A percentile compares a stretch with the other conserved stretches of the same genome.
phyloP scores from a whole-genome alignment of 352 stramenopile genomes.

The Phytophthora palmivora region DNA sequence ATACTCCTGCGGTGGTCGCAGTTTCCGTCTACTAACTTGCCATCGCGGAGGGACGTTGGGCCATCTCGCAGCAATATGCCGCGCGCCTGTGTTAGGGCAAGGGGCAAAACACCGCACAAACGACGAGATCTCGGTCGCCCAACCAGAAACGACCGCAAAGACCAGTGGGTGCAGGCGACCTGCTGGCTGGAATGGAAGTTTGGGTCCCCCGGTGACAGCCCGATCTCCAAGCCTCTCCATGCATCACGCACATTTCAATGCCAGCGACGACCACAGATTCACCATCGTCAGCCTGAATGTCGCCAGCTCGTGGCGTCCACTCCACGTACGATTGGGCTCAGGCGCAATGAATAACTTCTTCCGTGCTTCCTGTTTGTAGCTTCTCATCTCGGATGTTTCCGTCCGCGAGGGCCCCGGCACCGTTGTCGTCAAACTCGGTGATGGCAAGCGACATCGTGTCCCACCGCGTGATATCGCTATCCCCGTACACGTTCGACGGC shows the following conservation, averaged over 20 bases:
- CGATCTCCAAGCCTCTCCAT: no score
- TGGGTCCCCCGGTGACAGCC: no score
- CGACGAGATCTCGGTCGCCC: no score
- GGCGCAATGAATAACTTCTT: neutral
- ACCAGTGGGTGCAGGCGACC: constrained; percentile 3
- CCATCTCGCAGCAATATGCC: no score
- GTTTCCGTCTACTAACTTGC: no score
- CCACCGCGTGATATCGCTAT: neutral
- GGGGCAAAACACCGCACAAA: no score
- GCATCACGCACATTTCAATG: no score
- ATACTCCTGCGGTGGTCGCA: no score
- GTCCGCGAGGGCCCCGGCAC: neutral
- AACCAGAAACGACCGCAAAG: neutral
- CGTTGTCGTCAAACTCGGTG: neutral
- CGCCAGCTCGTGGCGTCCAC: neutral
- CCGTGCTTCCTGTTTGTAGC: neutral
- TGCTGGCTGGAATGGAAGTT: no score
- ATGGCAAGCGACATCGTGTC: neutral
- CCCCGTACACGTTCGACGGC: neutral
- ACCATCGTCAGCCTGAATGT: neutral
- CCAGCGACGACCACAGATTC: neutral
- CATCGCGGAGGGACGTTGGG: no score
- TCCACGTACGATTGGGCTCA: neutral
- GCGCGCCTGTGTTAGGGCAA: neutral
- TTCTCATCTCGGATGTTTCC: neutral